A percentile compares a stretch with the other conserved stretches of the same genome.
phyloP scores from a whole-genome alignment of 2,329 filamentous ascomycete species.

The Volutella citrinella region DNA sequence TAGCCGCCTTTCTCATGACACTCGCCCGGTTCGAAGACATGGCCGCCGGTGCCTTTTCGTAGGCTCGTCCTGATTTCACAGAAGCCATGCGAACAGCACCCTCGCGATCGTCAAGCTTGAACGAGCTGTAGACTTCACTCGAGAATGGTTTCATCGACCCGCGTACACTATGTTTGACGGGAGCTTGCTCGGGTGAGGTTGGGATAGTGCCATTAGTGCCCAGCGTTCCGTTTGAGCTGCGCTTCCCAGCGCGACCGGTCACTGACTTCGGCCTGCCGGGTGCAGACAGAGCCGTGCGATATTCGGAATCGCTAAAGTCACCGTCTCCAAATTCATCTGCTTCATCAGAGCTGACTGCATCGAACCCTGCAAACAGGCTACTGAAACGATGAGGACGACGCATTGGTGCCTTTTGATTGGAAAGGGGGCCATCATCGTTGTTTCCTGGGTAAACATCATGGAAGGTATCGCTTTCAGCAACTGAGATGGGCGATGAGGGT shows the following conservation, averaged over 20 bases:
- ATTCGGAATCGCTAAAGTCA: conserved; percentile 66
- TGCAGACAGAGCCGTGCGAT: conserved; percentile 62
- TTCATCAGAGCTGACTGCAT: conserved; percentile 67
- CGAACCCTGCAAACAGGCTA: conserved; percentile 84
- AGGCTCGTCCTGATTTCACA: conserved; percentile 32
- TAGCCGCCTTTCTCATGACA: conserved; percentile 72
- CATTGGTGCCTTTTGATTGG: conserved; percentile 56
- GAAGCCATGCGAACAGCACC: conserved; percentile 15
- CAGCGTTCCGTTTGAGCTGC: conserved; percentile 33
- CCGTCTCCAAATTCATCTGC: conserved; percentile 59
- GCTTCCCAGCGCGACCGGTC: conserved; percentile 37
- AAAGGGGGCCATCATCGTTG: conserved; percentile 75
- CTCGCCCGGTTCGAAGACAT: conserved; percentile 46
- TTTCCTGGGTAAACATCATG: conserved; percentile 73
- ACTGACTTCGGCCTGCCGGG: conserved; percentile 52
- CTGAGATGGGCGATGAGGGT: conserved; percentile 45
- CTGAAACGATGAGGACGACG: conserved; percentile 72
- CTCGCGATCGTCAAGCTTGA: conserved; percentile 34
- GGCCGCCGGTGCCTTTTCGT: conserved; percentile 35
- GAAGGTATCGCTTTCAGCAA: conserved; percentile 36
- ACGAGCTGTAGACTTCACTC: conserved; percentile 46
- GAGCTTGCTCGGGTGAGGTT: conserved; percentile 42
- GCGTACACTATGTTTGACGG: conserved; percentile 25
- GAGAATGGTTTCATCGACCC: conserved; percentile 33
- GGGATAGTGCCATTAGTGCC: conserved; percentile 31